Conservation (phyloP, 805 yeast species). For the Saccharomyces mikatae region DNA sequence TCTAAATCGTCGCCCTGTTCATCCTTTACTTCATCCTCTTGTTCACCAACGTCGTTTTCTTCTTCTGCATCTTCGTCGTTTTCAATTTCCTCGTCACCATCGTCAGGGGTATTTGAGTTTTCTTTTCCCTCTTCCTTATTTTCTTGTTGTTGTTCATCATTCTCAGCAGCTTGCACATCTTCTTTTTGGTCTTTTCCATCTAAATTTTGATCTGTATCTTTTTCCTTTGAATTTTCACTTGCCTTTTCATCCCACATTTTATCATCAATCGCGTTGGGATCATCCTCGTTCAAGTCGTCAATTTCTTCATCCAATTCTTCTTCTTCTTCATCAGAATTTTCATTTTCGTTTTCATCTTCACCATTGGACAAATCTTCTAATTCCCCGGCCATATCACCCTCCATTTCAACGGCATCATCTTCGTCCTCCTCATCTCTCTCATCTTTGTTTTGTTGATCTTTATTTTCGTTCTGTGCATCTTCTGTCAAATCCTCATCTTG, state of each 20-base stretch:
- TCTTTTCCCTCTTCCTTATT: slow-evolving; percentile 27
- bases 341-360: slow-evolving; percentile 46
- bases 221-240: slow-evolving; percentile 66
- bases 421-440: slow-evolving; percentile 35
- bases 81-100: slow-evolving; percentile 39
- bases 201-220: slow-evolving; percentile 66
- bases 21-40: slow-evolving; percentile 67
- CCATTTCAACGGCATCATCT: slow-evolving; percentile 85
- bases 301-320: slow-evolving; percentile 81
- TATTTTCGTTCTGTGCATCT: slow-evolving; percentile 63
- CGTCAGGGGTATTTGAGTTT: slow-evolving; percentile 26
- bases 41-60: slow-evolving; percentile 73
- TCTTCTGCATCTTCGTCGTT: slow-evolving; percentile 49
- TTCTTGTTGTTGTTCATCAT: slow-evolving; percentile 31
- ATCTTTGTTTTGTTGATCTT: slow-evolving; percentile 62
- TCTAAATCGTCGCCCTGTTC: slow-evolving; percentile 66
- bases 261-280: slow-evolving; percentile 92
- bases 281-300: slow-evolving; percentile 81
- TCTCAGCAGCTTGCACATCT: slow-evolving; percentile 34
- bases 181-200: slow-evolving; percentile 44
- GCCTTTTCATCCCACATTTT: slow-evolving; percentile 97
- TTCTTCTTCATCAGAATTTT: slow-evolving; percentile 45
- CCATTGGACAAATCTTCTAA: slow-evolving; percentile 71
- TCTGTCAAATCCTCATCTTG: slow-evolving; percentile 87
- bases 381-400: slow-evolving; percentile 96